Evolutionary conservation across 768 basidiomycete species (phyloP), one percentile per base, ranked within the genome.

Genomic region (Pleurotus citrinopileatus): DNA sequence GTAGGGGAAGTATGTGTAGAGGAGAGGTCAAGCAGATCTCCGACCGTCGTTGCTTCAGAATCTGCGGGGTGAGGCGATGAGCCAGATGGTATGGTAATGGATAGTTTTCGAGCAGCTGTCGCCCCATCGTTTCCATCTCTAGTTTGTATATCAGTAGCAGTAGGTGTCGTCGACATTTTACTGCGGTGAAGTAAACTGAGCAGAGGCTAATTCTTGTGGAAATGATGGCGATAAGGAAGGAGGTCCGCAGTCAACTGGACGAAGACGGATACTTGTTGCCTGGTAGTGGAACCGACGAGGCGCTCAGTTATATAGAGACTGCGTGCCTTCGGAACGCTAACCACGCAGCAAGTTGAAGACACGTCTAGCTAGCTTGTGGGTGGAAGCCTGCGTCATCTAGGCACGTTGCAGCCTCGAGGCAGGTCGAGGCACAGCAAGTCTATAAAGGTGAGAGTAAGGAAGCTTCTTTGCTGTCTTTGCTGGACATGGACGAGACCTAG

Each of bases 361-460:
- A 25, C n/a, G 22, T 23, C 22, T 44, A 6, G 43, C 7, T 19
- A 27, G 10, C 19, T 44, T 20, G 43, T 19, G 8, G 43, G 19
- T 9, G 10, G 43, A 44, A 25, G 26, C 7, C 43, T 44, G 43
- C 43, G 43, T 44, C 43, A 44, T 26, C 19, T n/a, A 27, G 25
- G 8, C 48, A 51, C 19, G 48, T 32, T 51, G 48, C 19, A 51
- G 48, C 48, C 48, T 51, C 48, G 48, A 51, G 48, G 48, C 48
- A 22, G 34, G 32, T 9, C 29, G 40, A 42, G 40, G 40, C 40
- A 34, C 32, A n/a, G n/a, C n/a, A 34, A 40, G 7, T 44, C 8
- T 44, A 44, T 44, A 34, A 7, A 12, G 38, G 38, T 40, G 38
- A 15, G 38, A 19, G 19, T 19, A 40, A 19, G 38, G 17, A 40